phyloP scores from a whole-genome alignment of 1,139 yeast species.

The Debaryomyces sp. region DNA sequence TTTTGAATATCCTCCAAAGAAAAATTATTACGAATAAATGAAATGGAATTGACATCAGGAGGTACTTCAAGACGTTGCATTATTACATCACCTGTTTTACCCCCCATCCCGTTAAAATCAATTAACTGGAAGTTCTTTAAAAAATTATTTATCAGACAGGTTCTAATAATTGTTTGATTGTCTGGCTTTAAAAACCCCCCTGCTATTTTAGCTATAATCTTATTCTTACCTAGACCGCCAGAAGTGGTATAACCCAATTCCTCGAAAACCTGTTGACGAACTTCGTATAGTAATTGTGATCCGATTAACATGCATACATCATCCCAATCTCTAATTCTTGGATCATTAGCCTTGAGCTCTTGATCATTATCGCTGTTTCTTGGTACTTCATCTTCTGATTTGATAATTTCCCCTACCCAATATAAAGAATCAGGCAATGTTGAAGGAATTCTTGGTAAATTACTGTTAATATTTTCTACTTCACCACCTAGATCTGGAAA shows the following conservation, averaged over 20 bases:
- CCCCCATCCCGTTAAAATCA: constrained; percentile 91
- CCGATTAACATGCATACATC: constrained; percentile 73
- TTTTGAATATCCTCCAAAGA: constrained; percentile 33
- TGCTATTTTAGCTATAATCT: constrained; percentile 84
- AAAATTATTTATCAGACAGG: constrained; percentile 51
- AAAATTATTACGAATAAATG: constrained; percentile 51
- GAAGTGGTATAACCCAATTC: constrained; percentile 83
- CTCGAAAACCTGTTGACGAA: constrained; percentile 55
- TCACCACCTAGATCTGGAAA: constrained; percentile 29
- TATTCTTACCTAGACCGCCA: constrained; percentile 80
- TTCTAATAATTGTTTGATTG: constrained; percentile 74
- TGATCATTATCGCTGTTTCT: constrained; percentile 23
- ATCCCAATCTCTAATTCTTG: constrained; percentile 70
- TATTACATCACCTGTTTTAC: constrained; percentile 75
- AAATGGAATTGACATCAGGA: constrained; percentile 38
- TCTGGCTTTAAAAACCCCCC: constrained; percentile 86
- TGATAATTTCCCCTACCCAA: constrained; percentile 33
- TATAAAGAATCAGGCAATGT: constrained; percentile 32
- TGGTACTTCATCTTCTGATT: constrained; percentile 16
- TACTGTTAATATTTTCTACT: constrained; percentile 22
- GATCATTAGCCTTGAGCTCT: constrained; percentile 5
- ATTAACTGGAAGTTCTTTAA: constrained; percentile 62
- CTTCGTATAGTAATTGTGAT: constrained; percentile 53
- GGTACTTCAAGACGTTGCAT: constrained; percentile 49
- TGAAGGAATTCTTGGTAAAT: constrained; percentile 56